Percentiles rank a stretch among this genome's conserved stretches.
phyloP scores from a whole-genome alignment of 2,329 filamentous ascomycete species.

The Myotisia sp. region DNA sequence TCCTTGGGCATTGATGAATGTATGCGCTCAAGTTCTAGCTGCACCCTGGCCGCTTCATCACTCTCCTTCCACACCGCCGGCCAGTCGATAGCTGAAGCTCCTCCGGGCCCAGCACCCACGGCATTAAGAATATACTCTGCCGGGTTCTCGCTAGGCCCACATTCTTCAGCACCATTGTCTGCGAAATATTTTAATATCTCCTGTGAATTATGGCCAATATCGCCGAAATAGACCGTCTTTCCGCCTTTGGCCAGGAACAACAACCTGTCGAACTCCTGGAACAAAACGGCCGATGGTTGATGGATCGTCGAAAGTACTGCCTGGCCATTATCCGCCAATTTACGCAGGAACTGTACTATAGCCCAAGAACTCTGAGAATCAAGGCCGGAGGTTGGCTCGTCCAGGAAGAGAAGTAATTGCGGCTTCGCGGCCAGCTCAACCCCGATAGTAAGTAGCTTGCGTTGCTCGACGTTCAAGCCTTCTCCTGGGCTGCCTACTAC shows the following conservation, averaged over 20 bases:
- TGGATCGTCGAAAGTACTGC: conserved; percentile 89
- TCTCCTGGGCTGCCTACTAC: conserved; percentile 78
- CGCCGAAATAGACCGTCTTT: conserved; percentile 53
- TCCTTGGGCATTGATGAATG: conserved; percentile 32
- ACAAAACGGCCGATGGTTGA: conserved; percentile 79
- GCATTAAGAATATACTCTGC: conserved; percentile 57
- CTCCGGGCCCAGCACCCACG: conserved; percentile 46
- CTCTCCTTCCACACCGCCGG: conserved; percentile 46
- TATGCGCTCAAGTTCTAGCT: conserved; percentile 45
- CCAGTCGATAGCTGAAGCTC: conserved; percentile 52
- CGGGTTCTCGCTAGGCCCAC: conserved; percentile 49
- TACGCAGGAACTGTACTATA: conserved; percentile 69
- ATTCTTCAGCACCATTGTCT: conserved; percentile 43
- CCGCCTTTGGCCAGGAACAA: conserved; percentile 50
- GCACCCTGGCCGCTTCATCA: conserved; percentile 39
- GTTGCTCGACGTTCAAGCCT: conserved; percentile 48
- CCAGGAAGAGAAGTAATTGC: conserved; percentile 70
- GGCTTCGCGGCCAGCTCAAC: conserved; percentile 88
- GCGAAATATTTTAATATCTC: conserved; percentile 51
- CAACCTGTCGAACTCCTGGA: conserved; percentile 60
- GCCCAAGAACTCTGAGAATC: conserved; percentile 86
- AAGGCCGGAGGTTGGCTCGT: conserved; percentile 83
- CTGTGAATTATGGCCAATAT: conserved; percentile 45
- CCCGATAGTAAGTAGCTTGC: conserved; percentile 70
- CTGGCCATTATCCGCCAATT: conserved; percentile 71